Evolutionary conservation across 2,329 filamentous ascomycete genomes (phyloP).

Genomic region (Apiospora rasikravindrae): DNA sequence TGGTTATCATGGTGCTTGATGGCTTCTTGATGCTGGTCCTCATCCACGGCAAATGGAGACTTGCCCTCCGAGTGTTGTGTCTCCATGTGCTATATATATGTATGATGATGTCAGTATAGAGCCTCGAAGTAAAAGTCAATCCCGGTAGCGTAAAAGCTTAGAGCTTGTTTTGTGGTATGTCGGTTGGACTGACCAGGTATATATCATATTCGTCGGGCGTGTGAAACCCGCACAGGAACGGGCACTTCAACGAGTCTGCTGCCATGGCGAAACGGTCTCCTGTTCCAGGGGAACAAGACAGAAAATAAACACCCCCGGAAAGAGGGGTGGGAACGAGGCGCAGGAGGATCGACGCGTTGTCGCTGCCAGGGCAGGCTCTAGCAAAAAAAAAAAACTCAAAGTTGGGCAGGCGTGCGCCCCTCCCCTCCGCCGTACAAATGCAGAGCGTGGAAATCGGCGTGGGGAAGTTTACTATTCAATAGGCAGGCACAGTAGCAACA

Average conservation of each 20-base stretch:
- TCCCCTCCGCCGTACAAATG: not conserved
- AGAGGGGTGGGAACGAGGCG: not conserved
- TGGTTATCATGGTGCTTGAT: not conserved
- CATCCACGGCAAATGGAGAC: slow-evolving; percentile 32
- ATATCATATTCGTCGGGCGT: slow-evolving; percentile 43
- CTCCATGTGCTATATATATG: slow-evolving; percentile 38
- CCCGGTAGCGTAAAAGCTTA: not conserved
- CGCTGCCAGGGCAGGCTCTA: not conserved
- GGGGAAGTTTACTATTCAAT: slow-evolving; percentile 1
- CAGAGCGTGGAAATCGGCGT: slow-evolving; percentile 10
- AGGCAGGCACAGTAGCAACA: not conserved
- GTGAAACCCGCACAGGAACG: slow-evolving; percentile 44
- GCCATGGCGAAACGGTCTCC: not conserved
- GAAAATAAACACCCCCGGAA: not conserved
- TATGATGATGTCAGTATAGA: not conserved
- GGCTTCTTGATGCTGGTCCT: not conserved
- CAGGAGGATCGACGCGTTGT: not conserved
- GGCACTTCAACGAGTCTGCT: slow-evolving; percentile 35
- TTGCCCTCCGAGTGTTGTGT: slow-evolving; percentile 33
- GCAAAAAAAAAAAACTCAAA: not conserved
- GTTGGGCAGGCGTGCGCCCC: not conserved
- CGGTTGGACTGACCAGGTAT: slow-evolving; percentile 38
- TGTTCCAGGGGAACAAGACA: not conserved
- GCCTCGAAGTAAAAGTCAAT: not conserved
- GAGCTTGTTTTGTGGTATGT: not conserved